Base-by-base conservation (phyloP, 192 early-diverging fungal genomes). In the Umbelopsis ramanniana region DNA sequence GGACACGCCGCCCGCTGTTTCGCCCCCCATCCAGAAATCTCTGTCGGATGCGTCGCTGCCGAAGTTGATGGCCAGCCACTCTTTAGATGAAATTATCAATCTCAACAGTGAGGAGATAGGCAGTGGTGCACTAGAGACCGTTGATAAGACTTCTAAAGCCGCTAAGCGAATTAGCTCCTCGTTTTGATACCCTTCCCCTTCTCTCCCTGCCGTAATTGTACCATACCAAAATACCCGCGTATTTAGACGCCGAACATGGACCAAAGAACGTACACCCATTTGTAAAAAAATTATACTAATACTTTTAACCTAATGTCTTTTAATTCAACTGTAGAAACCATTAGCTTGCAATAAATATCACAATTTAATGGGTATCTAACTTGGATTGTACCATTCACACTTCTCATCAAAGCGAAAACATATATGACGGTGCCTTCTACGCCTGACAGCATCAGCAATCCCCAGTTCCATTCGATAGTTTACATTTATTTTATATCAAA, bases 161-260 rank as follows among this genome's bases (percentile, higher is more conserved):
- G 57, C 57, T 37, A 63, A 63, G 35, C 26, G 57, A 4, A 63
- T 35, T 33, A 63, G 57, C 19, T 37, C 57, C 29, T 63, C 33
- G 33, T 63, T 63, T 63, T 63, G 57, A 63, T 35, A 17, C 17
- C 57, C 22, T 17, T 17, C 23, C 11, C 26, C 53, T 54, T 23
- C 22, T 26, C 11, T 54, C 26, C 23, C 22, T 54, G 23, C 33
- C 57, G 33, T 63, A 63, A 37, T 63, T 35, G 33, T 14, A 63
- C 5, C 17, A n/a, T 63, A 63, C 33, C 12, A 22, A 22, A 63
- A 63, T 63, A 63, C 4, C 33, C 57, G 11, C 48, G 6, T 50
- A 15, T 50, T 6, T 21, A 50, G 48, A 50, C n/a, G 19, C 48
- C 6, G 19, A n/a, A 0, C 9, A 21, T 15, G 5, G 6, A n/a